Evolutionary conservation across 2,329 filamentous ascomycete genomes (phyloP).

Genomic region (Myriosclerotinia curreyana): DNA sequence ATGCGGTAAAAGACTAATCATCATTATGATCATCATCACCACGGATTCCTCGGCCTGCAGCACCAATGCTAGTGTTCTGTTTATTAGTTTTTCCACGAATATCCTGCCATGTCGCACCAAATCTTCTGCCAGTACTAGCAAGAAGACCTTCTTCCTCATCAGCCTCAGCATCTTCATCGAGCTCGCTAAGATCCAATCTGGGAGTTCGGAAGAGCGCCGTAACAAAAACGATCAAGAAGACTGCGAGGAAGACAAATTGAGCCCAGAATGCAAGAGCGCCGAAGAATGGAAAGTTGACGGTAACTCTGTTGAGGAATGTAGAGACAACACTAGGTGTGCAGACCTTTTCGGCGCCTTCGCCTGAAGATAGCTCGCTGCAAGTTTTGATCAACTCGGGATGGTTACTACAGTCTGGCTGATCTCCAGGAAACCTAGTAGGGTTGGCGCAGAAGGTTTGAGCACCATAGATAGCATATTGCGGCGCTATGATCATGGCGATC

Average conservation of each 20-base stretch:
- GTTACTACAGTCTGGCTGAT: constrained; percentile 71
- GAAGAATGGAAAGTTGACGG: constrained; percentile 93
- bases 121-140: constrained; percentile 75
- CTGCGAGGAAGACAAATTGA: constrained; percentile 82
- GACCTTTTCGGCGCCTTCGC: constrained; percentile 69
- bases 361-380: constrained; percentile 74
- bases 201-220: constrained; percentile 79
- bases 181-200: constrained; percentile 67
- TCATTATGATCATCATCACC: constrained; percentile 28
- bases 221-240: constrained; percentile 79
- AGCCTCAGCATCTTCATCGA: constrained; percentile 86
- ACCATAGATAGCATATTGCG: constrained; percentile 91
- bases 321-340: constrained; percentile 91
- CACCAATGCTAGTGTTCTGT: constrained; percentile 22
- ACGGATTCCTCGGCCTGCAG: constrained; percentile 30
- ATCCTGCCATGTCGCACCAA: constrained; percentile 86
- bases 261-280: constrained; percentile 93
- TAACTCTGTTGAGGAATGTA: constrained; percentile 89
- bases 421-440: constrained; percentile 57
- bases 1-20: not conserved
- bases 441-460: constrained; percentile 91
- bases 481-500: constrained; percentile 88
- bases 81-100: constrained; percentile 53
- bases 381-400: constrained; percentile 70
- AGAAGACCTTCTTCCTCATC: constrained; percentile 93